Conservation (phyloP, 331 rosid species). For the Quercus lobata region DNA sequence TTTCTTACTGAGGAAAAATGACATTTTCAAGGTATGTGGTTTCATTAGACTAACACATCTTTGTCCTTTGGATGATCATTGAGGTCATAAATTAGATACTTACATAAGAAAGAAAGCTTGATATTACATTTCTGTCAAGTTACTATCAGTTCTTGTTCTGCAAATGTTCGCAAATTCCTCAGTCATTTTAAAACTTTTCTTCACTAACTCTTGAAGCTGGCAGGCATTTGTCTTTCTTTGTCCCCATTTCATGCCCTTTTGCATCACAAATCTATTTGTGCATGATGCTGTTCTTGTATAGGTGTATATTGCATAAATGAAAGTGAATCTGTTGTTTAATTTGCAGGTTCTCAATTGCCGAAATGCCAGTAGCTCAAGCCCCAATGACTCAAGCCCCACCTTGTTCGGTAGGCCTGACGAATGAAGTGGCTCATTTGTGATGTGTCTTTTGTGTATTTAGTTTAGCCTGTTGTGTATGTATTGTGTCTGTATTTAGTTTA, state of each 20-base stretch:
- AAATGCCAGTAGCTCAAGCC: background rate
- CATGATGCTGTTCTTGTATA: background rate
- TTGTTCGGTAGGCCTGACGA: conserved; percentile 23
- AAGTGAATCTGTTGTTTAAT: background rate
- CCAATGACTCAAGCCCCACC: background rate
- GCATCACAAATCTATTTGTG: background rate
- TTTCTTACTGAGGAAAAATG: no score
- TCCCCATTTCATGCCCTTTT: background rate
- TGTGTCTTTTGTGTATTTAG: background rate
- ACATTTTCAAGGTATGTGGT: no score
- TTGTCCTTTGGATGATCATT: no score
- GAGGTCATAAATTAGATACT: no score
- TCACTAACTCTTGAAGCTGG: background rate
- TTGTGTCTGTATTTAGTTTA: no score
- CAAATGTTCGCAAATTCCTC: no score
- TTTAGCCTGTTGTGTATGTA: no score
- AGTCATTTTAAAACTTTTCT: no score
- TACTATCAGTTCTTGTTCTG: no score
- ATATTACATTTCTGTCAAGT: no score
- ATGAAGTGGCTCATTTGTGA: background rate
- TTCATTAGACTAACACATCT: no score
- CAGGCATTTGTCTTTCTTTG: background rate
- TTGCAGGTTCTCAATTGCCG: conserved; percentile 26
- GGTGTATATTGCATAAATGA: conserved; percentile 2
- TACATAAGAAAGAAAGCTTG: no score